These are phyloP conservation scores for Mikania micrantha DNA, from an alignment of 129 eudicot species.

Conservation along the genomic window DNA sequence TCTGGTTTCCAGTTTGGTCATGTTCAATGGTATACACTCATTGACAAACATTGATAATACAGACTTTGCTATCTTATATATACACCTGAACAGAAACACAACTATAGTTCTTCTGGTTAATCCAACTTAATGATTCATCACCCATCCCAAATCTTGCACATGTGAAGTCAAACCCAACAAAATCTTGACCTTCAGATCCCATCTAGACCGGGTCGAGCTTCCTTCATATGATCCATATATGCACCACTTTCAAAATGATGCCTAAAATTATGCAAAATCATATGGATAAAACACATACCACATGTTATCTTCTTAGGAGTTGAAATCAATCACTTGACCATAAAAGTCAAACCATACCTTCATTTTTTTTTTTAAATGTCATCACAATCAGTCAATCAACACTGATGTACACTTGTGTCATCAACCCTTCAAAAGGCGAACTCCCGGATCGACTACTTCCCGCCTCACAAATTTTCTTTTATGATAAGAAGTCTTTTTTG, in stretches of 20 bases:
- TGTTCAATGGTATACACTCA: too few species aligned
- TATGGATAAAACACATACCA: background rate
- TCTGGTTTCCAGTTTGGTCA: too few species aligned
- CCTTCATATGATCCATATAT: constrained; percentile 7
- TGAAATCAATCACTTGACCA: background rate
- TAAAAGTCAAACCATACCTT: background rate
- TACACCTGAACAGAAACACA: background rate
- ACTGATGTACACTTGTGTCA: background rate
- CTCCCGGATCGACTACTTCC: constrained; percentile 11
- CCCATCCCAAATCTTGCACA: background rate
- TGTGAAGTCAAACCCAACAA: background rate
- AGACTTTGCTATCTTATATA: background rate
- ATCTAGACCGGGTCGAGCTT: background rate
- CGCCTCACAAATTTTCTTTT: constrained; percentile 34
- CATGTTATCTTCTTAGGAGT: background rate
- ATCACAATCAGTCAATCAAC: background rate
- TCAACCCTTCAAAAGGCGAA: background rate
- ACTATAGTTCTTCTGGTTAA: background rate
- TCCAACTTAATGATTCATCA: background rate
- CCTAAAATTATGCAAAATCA: background rate
- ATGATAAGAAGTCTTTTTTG: constrained; percentile 21
- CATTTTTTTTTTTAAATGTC: background rate
- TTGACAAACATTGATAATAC: background rate
- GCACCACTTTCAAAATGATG: background rate
- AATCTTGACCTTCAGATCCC: constrained; percentile 3